Percentiles rank a stretch among this genome's conserved stretches.
Evolutionary conservation across 192 early-diverging fungal species (phyloP).

Genomic region (Entomortierella beljakovae): DNA sequence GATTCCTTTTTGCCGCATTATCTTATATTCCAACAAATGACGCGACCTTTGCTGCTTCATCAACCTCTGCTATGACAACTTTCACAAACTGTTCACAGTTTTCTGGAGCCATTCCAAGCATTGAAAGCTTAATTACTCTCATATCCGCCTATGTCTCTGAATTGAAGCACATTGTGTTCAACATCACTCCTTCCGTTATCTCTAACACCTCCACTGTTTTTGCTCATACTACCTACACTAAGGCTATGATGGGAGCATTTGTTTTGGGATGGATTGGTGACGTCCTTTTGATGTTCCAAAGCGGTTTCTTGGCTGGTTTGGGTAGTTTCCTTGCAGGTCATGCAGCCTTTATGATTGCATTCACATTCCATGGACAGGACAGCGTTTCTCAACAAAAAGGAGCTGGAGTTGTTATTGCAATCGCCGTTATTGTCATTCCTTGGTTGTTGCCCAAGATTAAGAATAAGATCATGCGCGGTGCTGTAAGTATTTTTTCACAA

Average conservation of each 20-base stretch:
- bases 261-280: conserved; percentile 37
- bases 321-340: conserved; percentile 40
- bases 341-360: conserved; percentile 49
- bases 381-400: conserved; percentile 10
- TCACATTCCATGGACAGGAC: conserved; percentile 51
- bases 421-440: conserved; percentile 33
- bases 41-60: conserved; percentile 5
- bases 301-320: conserved; percentile 45
- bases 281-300: conserved; percentile 32
- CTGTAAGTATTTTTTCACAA: conserved; percentile 25
- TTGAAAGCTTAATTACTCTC: not conserved
- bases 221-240: conserved; percentile 31
- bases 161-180: conserved; percentile 19
- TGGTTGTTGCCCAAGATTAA: conserved; percentile 54
- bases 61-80: conserved; percentile 5
- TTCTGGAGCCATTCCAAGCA: conserved; percentile 3
- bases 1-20: conserved; percentile 40
- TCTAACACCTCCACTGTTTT: not conserved
- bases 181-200: conserved; percentile 19
- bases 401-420: conserved; percentile 19
- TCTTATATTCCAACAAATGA: conserved; percentile 23
- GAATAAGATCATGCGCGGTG: conserved; percentile 47
- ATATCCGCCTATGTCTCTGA: conserved; percentile 2
- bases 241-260: conserved; percentile 43
- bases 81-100: not conserved